phyloP scores from a whole-genome alignment of 75 land plant species.

The Pinus albicaulis region DNA sequence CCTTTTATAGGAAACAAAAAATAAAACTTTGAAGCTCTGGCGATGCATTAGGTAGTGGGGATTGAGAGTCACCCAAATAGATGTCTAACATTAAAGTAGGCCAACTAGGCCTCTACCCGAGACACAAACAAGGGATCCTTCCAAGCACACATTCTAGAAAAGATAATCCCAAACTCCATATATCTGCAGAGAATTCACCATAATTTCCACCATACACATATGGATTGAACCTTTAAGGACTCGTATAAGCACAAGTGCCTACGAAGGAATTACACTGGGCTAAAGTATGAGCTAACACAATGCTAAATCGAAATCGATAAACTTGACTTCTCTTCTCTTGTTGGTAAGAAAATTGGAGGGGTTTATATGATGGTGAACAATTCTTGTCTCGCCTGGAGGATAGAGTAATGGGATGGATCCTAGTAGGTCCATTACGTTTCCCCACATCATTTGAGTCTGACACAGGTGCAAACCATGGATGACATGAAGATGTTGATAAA shows the following conservation, averaged over 20 bases:
- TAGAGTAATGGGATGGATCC: too few relatives aligned
- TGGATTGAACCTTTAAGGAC: conserved; percentile 80
- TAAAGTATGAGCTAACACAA: conserved; percentile 41
- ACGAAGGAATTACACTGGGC: conserved; percentile 68
- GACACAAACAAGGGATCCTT: conserved; percentile 35
- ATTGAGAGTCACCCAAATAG: conserved; percentile 58
- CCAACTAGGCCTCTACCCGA: conserved; percentile 79
- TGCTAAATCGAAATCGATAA: conserved; percentile 81
- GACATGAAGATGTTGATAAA: too few relatives aligned
- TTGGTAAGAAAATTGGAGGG: conserved; percentile 67
- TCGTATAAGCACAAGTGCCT: too few relatives aligned
- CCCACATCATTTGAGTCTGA: too few relatives aligned
- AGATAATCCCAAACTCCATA: too few relatives aligned
- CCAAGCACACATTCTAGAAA: too few relatives aligned
- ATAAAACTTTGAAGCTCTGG: too few relatives aligned
- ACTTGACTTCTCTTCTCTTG: conserved; percentile 52
- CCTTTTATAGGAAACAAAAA: too few relatives aligned
- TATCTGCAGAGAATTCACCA: conserved; percentile 64
- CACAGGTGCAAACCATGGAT: too few relatives aligned
- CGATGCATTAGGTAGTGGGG: conserved; percentile 44
- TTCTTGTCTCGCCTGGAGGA: conserved; percentile 34
- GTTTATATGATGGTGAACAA: conserved; percentile 79
- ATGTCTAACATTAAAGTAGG: conserved; percentile 75
- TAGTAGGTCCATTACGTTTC: too few relatives aligned
- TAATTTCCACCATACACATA: conserved; percentile 54